These are phyloP conservation scores for Dothideomycetes sp. DNA, from an alignment of 2,329 filamentous ascomycete genomes.

Conservation along the genomic window DNA sequence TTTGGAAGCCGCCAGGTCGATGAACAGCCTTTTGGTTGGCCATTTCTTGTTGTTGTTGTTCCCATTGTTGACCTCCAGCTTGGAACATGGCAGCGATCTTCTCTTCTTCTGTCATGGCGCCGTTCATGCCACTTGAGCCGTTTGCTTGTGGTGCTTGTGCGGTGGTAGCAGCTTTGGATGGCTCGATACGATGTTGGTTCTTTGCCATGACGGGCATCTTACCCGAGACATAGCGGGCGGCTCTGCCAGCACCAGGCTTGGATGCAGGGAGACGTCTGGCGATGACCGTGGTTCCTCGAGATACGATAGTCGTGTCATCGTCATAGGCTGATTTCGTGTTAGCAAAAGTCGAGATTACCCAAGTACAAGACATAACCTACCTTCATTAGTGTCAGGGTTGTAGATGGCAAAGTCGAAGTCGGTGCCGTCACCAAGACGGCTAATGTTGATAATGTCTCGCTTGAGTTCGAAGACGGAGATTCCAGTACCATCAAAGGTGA, in stretches of 20 bases:
- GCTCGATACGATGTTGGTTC: conserved; percentile 61
- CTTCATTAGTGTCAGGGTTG: conserved; percentile 83
- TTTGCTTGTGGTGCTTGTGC: conserved; percentile 36
- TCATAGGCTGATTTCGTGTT: conserved; percentile 63
- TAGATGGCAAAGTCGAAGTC: conserved; percentile 96
- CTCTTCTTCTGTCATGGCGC: conserved; percentile 84
- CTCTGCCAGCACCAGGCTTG: conserved; percentile 78
- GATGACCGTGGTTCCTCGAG: conserved; percentile 86
- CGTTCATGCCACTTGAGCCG: conserved; percentile 58
- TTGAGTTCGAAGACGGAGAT: conserved; percentile 98
- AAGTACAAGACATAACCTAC: conserved; percentile 42
- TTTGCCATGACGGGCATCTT: conserved; percentile 88
- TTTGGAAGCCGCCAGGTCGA: conserved; percentile 36
- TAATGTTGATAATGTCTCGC: conserved; percentile 93
- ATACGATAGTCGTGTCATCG: conserved; percentile 95
- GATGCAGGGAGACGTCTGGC: conserved; percentile 76
- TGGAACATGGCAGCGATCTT: conserved; percentile 88
- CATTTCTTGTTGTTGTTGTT: conserved; percentile 86
- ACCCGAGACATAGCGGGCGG: conserved; percentile 89
- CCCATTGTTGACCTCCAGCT: conserved; percentile 84
- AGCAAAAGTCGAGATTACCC: conserved; percentile 16
- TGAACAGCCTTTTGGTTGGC: conserved; percentile 51
- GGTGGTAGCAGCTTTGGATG: conserved; percentile 41
- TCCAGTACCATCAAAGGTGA: conserved; percentile 94
- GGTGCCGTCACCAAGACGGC: conserved; percentile 85